Evolutionary conservation across 164 flowering plant genomes (phyloP).

Genomic region (Sextonia rubra): DNA sequence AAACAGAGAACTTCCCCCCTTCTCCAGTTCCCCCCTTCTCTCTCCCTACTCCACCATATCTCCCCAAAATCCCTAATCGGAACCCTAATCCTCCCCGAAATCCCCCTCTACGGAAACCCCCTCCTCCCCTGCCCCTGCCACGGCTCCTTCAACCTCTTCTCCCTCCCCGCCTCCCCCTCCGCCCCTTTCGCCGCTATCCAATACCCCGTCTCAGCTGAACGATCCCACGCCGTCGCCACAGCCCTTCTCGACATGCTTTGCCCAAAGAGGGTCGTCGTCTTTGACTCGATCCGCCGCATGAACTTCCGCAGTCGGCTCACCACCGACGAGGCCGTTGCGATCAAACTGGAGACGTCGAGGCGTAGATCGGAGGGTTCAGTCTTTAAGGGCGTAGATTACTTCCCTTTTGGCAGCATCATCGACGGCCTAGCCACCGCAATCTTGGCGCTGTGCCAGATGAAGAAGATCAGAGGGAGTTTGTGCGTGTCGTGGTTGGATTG

Average conservation of each 20-base stretch:
- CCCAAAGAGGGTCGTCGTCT: constrained; percentile 10
- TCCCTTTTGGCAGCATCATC: constrained; percentile 16
- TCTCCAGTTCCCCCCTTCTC: constrained; percentile 14
- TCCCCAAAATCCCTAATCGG: constrained; percentile 13
- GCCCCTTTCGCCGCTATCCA: constrained; percentile 6
- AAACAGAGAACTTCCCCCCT: too few species aligned
- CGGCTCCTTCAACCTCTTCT: constrained; percentile 10
- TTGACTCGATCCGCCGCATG: constrained; percentile 14
- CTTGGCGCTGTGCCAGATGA: constrained; percentile 13
- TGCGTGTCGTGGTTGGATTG: constrained; percentile 15
- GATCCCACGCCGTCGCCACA: constrained; percentile 12
- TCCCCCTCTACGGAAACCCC: constrained; percentile 3
- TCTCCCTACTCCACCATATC: constrained; percentile 13
- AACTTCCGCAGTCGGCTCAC: constrained; percentile 14
- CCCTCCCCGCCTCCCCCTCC: constrained; percentile 5
- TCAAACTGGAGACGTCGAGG: constrained; percentile 19
- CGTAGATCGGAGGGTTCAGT: constrained; percentile 7
- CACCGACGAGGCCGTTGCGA: constrained; percentile 10
- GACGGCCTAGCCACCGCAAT: constrained; percentile 15
- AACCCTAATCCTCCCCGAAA: constrained; percentile 18
- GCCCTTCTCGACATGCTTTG: constrained; percentile 4
- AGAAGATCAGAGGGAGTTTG: constrained; percentile 14
- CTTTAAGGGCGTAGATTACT: constrained; percentile 7
- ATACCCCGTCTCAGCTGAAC: constrained; percentile 7
- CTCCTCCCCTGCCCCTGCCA: constrained; percentile 9